A percentile compares a stretch with the other conserved stretches of the same genome.
Conservation (phyloP, 2,329 filamentous ascomycete species). For the Aspergillus proliferans region DNA sequence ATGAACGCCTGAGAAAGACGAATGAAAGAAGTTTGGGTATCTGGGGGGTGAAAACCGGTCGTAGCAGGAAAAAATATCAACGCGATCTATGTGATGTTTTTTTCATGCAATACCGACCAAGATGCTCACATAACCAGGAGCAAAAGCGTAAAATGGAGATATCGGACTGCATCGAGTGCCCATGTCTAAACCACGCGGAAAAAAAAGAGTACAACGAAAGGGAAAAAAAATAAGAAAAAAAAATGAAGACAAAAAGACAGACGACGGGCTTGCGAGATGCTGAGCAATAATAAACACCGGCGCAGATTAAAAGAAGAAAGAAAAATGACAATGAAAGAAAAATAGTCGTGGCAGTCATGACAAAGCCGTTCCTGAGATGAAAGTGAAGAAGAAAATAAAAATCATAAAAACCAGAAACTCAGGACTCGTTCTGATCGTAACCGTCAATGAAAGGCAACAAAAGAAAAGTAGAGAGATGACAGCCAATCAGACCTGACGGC, state of each 20-base stretch:
- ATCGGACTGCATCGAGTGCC: slow-evolving; percentile 35
- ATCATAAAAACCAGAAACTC: slow-evolving; percentile 18
- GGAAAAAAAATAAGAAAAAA: slow-evolving; percentile 4
- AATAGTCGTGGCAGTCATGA: slow-evolving; percentile 41
- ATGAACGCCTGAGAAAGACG: slow-evolving; percentile 25
- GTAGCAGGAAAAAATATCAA: slow-evolving; percentile 40
- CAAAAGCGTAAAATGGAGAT: slow-evolving; percentile 19
- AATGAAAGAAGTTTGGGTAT: slow-evolving; percentile 41
- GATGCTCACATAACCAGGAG: slow-evolving; percentile 25
- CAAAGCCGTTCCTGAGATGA: slow-evolving; percentile 37
- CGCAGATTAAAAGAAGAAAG: slow-evolving; percentile 18
- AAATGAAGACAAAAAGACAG: slow-evolving; percentile 10
- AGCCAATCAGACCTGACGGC: slow-evolving; percentile 35
- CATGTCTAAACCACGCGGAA: slow-evolving; percentile 29
- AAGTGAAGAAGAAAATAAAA: slow-evolving; percentile 18
- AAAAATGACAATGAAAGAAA: slow-evolving; percentile 17
- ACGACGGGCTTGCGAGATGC: slow-evolving; percentile 13
- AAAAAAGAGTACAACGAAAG: slow-evolving; percentile 18
- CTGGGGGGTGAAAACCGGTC: slow-evolving; percentile 37
- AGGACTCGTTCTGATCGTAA: slow-evolving; percentile 36
- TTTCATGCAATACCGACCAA: slow-evolving; percentile 37
- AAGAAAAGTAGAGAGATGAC: slow-evolving; percentile 21
- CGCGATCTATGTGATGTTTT: slow-evolving; percentile 46
- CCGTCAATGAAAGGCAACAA: slow-evolving; percentile 28
- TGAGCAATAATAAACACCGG: slow-evolving; percentile 20